Percentiles rank a stretch among this genome's conserved stretches.
phyloP scores from a whole-genome alignment of 352 stramenopile species.

The Phytopythium aichiense region DNA sequence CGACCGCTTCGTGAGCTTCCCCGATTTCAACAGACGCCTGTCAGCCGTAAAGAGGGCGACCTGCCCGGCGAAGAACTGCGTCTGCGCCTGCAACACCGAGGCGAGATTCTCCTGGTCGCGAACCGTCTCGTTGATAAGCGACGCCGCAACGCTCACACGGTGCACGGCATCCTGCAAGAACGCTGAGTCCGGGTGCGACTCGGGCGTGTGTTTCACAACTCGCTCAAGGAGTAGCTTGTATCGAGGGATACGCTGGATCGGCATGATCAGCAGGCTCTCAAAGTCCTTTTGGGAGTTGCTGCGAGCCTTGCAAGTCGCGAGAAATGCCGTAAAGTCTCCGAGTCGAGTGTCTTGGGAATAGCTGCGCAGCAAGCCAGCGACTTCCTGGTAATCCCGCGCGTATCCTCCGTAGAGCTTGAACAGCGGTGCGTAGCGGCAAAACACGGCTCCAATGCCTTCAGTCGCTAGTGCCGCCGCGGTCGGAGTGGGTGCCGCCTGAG shows the following conservation, averaged over 20 bases:
- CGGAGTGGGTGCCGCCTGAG: neutral
- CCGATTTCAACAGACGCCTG: slow-evolving; percentile 52
- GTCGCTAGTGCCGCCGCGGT: slow-evolving; percentile 26
- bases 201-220: slow-evolving; percentile 63
- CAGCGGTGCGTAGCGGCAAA: slow-evolving; percentile 75
- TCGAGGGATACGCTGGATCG: slow-evolving; percentile 89
- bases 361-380: slow-evolving; percentile 50
- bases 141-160: slow-evolving; percentile 54
- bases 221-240: slow-evolving; percentile 89
- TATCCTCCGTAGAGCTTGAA: slow-evolving; percentile 85
- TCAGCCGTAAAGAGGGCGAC: slow-evolving; percentile 68
- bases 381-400: slow-evolving; percentile 80
- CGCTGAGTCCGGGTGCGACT: slow-evolving; percentile 50
- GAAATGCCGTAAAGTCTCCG: slow-evolving; percentile 41
- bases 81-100: slow-evolving; percentile 71
- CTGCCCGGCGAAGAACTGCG: slow-evolving; percentile 71
- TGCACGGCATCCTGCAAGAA: slow-evolving; percentile 61
- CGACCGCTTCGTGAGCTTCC: slow-evolving; percentile 80
- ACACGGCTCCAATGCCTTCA: slow-evolving; percentile 62
- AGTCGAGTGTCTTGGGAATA: slow-evolving; percentile 48
- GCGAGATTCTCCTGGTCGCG: slow-evolving; percentile 79
- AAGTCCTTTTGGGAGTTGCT: slow-evolving; percentile 66
- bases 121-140: slow-evolving; percentile 84
- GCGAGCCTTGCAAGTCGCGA: slow-evolving; percentile 48
- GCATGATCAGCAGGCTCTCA: slow-evolving; percentile 89